These are phyloP conservation scores for Nematocida ausubeli DNA, from an alignment of 371 early-diverging fungal species.

Conservation along the genomic window DNA sequence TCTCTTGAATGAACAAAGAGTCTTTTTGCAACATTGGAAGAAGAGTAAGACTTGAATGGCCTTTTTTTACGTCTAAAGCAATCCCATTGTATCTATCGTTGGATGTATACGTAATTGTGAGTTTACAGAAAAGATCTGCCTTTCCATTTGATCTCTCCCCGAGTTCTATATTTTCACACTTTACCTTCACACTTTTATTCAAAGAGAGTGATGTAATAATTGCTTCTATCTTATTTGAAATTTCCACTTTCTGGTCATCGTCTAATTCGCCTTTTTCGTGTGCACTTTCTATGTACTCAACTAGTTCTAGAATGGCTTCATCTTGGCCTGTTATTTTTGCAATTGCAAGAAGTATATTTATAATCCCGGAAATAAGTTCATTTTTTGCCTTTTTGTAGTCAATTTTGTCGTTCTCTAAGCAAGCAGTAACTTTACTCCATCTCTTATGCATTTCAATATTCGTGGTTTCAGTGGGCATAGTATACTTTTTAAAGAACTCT, in stretches of 20 bases:
- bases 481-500: conserved; percentile 4
- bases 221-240: background rate
- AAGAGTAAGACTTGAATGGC: background rate
- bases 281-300: background rate
- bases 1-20: too few species aligned
- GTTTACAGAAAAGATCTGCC: background rate
- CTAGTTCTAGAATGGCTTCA: background rate
- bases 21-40: too few species aligned
- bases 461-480: background rate
- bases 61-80: background rate
- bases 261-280: background rate
- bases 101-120: background rate
- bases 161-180: background rate
- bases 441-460: background rate
- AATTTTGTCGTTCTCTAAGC: background rate
- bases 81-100: background rate
- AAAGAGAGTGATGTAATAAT: background rate
- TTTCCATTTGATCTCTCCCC: background rate
- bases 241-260: background rate
- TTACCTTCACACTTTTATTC: background rate
- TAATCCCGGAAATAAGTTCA: background rate
- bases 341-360: background rate
- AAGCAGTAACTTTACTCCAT: background rate
- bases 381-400: background rate
- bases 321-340: background rate